Base-by-base conservation (phyloP, 495 filamentous ascomycete species). In the Neurospora hispaniola region DNA sequence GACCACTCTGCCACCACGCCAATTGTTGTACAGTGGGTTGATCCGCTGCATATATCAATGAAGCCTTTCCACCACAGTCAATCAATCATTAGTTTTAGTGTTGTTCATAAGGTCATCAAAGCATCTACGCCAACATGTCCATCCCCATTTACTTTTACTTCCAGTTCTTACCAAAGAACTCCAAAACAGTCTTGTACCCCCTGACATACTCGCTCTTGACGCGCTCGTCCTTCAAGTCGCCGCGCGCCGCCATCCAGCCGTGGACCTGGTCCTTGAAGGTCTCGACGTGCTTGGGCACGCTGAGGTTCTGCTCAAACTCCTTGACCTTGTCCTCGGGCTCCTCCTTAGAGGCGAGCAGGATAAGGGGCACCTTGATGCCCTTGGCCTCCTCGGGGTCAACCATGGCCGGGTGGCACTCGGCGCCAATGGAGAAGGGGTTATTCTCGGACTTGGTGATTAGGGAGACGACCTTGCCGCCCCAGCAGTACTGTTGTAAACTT, bases 221-320 rank as follows among this genome's bases (percentile, higher is more conserved):
- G 73, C 86, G 85, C 7, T 82, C 82, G 75, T 96, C 82, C 72
- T 89, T 87, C 44, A 96, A 79, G 78, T 96, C 86, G 27, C 83
- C 85, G 35, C 92, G 84, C 6, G 94, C 94, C 23, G 92, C 93
- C 94, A 97, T 97, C 88, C 90, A 97, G 40, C 94, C 94, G 82
- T 97, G 94, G 69, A 96, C 88, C 86, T 96, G 93, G 74, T 92
- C 90, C 11, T 81, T 73, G 77, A 93, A 97, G 42, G 86, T 94
- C 88, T 96, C 91, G 23, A 97, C 89, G 77, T 92, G 85, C 76
- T 94, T 90, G 71, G 89, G 84, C 14, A 85, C 86, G 77, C 85
- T 86, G 75, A 96, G 81, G 16, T 88, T 89, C 66, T 85, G 83
- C 81, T 92, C 87, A 78, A 92, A 97, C 75, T 88, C 84, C 80